Conservation (phyloP, 495 filamentous ascomycete genomes). For the Hyphodiscus hymeniophilus region DNA sequence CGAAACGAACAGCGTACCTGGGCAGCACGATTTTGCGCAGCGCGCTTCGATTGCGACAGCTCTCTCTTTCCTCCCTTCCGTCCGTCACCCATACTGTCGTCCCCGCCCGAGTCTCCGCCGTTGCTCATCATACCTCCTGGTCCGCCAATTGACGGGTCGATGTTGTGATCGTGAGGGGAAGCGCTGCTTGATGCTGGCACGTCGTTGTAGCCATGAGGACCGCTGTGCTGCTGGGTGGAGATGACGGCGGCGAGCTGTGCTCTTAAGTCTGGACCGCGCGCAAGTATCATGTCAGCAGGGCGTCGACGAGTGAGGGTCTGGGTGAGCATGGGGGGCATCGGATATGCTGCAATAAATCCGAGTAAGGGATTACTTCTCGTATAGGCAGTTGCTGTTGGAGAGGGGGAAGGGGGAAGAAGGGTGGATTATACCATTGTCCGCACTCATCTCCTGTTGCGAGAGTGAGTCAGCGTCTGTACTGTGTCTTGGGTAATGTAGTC, state of each 20-base stretch:
- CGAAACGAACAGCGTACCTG: slow-evolving; percentile 59
- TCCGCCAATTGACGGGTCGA: slow-evolving; percentile 27
- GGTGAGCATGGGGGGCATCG: background rate
- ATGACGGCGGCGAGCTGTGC: slow-evolving; percentile 25
- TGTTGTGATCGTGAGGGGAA: slow-evolving; percentile 27
- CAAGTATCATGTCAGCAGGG: slow-evolving; percentile 19
- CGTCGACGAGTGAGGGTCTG: background rate
- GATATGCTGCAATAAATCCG: too few species aligned
- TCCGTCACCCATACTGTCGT: slow-evolving; percentile 19
- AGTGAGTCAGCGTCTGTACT: slow-evolving; percentile 19
- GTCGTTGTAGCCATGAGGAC: slow-evolving; percentile 22
- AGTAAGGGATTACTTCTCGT: background rate
- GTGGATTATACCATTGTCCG: slow-evolving; percentile 22
- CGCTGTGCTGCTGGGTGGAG: slow-evolving; percentile 9
- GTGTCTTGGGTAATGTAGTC: too few species aligned
- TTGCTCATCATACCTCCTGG: slow-evolving; percentile 22
- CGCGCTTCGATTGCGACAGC: slow-evolving; percentile 88
- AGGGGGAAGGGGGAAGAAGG: slow-evolving; percentile 2
- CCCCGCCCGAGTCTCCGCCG: slow-evolving; percentile 18
- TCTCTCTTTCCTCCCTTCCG: slow-evolving; percentile 64
- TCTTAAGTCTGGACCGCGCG: slow-evolving; percentile 22
- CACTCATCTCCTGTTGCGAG: slow-evolving; percentile 25
- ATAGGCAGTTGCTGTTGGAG: background rate
- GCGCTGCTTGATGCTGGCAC: slow-evolving; percentile 20
- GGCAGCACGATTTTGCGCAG: slow-evolving; percentile 92